Evolutionary conservation across 192 early-diverging fungal species (phyloP), one percentile per base, ranked within the genome.

Genomic region (Coemansia biformis): DNA sequence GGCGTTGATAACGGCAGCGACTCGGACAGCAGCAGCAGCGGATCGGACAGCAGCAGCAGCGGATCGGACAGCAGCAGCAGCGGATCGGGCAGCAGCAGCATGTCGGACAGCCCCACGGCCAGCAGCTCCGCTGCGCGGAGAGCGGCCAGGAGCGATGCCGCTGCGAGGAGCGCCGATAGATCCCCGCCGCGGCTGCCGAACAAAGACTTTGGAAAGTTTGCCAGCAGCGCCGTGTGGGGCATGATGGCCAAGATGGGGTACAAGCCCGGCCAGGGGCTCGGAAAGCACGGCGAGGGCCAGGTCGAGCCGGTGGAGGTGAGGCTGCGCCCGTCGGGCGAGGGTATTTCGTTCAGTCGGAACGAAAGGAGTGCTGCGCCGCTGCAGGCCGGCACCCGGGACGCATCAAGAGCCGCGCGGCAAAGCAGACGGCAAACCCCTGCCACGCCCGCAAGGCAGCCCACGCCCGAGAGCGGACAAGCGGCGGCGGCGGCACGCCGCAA

Each of bases 161-260:
- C n/a, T n/a, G n/a, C n/a, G n/a, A n/a, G n/a, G n/a, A n/a, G n/a
- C n/a, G n/a, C n/a, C n/a, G n/a, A n/a, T n/a, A n/a, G n/a, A n/a
- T n/a, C 18, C 22, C 33, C 19, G 18, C 16, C 45, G 22, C 19
- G 6, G 40, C 22, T 13, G 0, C 40, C 26, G 26, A 28, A 28
- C 42, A 74, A 74, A 38, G 86, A 87, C n/a, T 96, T 93, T 84
- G 91, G 79, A 9, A 82, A 81, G 35, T 97, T 93, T 56, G 84
- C 85, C 15, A 81, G 78, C 23, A 77, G 82, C 40, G 80, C 81
- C 5, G 90, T 87, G 35, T 71, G 84, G 59, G 83, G 81, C 28
- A 83, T 93, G 81, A 76, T 98, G 78, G 67, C 83, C 41, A 90
- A 87, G 51, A 91, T 93, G 88, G 93, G 93, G 26, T 98, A 87